phyloP scores from a whole-genome alignment of 805 yeast species.

The Metschnikowia baotianmanensis region DNA sequence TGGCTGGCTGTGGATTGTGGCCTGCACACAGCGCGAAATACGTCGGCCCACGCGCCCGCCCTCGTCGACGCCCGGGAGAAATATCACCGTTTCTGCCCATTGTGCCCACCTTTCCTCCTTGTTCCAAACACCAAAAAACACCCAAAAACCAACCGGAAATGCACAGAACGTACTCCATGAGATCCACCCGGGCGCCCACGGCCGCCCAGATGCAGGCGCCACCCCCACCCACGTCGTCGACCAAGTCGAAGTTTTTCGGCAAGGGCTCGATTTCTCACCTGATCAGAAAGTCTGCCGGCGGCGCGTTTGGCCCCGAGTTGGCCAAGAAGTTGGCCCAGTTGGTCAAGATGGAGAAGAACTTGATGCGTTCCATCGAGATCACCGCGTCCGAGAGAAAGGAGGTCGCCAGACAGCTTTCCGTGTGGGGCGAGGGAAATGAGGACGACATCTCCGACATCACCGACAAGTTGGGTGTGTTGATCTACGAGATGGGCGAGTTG shows the following conservation, averaged over 20 bases:
- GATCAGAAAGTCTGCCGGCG: slow-evolving; percentile 76
- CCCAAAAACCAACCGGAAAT: too few species aligned
- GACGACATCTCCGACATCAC: slow-evolving; percentile 97
- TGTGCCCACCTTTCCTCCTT: background rate
- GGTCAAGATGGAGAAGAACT: slow-evolving; percentile 94
- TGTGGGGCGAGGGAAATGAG: slow-evolving; percentile 98
- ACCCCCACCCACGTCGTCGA: slow-evolving; percentile 91
- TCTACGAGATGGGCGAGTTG: slow-evolving; percentile 95
- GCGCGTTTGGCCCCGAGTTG: slow-evolving; percentile 91
- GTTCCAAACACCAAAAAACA: too few species aligned
- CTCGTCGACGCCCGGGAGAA: background rate
- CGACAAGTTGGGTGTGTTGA: slow-evolving; percentile 93
- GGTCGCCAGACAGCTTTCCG: slow-evolving; percentile 93
- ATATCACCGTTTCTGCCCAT: background rate
- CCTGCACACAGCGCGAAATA: slow-evolving; percentile 4
- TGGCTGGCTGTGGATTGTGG: slow-evolving; percentile 6
- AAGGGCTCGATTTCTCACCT: slow-evolving; percentile 61
- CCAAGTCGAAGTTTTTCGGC: slow-evolving; percentile 90
- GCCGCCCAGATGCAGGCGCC: slow-evolving; percentile 93
- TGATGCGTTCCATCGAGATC: slow-evolving; percentile 89
- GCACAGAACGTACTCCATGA: slow-evolving; percentile 98
- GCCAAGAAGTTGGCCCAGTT: slow-evolving; percentile 86
- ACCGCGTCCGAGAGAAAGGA: slow-evolving; percentile 92
- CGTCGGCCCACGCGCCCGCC: background rate
- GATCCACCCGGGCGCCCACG: slow-evolving; percentile 94